A percentile compares a stretch with the other conserved stretches of the same genome.
These are phyloP conservation scores for Helminthosporium solani DNA, from an alignment of 2,329 filamentous ascomycete species.

Conservation along the genomic window DNA sequence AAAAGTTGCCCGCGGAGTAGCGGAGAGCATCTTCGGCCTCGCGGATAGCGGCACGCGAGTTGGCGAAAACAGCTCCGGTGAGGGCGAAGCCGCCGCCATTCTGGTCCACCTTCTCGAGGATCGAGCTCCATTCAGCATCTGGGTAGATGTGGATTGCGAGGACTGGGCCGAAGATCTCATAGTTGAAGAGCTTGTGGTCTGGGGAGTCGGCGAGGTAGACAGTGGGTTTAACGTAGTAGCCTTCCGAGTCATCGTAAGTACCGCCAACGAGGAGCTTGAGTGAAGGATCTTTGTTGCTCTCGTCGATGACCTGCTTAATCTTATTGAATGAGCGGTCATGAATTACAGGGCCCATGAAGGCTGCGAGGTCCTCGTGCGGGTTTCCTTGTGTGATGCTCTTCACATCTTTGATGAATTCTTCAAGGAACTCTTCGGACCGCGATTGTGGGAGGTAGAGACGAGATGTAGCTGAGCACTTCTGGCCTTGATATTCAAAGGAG, in stretches of 20 bases:
- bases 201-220: constrained; percentile 73
- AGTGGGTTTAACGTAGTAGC: constrained; percentile 80
- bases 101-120: constrained; percentile 59
- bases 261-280: constrained; percentile 73
- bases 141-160: constrained; percentile 76
- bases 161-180: constrained; percentile 79
- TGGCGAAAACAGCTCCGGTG: constrained; percentile 72
- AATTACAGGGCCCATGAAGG: constrained; percentile 85
- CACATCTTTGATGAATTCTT: constrained; percentile 64
- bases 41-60: constrained; percentile 64
- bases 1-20: constrained; percentile 77
- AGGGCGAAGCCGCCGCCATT: constrained; percentile 71
- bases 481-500: constrained; percentile 85
- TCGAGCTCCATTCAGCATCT: constrained; percentile 56
- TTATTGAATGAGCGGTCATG: constrained; percentile 77
- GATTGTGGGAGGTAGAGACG: constrained; percentile 75
- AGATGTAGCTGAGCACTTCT: constrained; percentile 84
- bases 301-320: constrained; percentile 71
- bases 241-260: constrained; percentile 71
- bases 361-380: constrained; percentile 63
- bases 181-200: constrained; percentile 68
- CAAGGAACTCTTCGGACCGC: constrained; percentile 68
- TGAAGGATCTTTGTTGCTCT: constrained; percentile 69
- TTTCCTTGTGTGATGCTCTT: constrained; percentile 68
- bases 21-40: constrained; percentile 69